phyloP scores from a whole-genome alignment of 1,139 yeast species.

The Debaryomycetaceae sp. region DNA sequence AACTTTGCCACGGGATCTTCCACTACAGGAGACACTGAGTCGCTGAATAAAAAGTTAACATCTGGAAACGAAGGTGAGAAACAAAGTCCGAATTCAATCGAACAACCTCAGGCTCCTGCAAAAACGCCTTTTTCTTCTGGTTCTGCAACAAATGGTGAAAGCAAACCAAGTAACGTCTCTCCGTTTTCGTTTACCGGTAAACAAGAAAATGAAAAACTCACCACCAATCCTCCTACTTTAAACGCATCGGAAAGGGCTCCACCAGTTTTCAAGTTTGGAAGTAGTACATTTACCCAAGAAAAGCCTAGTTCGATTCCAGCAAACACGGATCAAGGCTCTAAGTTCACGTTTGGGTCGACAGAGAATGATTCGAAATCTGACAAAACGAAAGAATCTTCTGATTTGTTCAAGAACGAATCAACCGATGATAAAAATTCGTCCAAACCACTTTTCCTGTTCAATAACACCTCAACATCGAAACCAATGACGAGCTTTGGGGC shows the following conservation, averaged over 20 bases:
- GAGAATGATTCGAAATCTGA: background rate
- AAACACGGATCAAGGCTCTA: conserved; percentile 5
- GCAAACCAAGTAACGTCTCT: background rate
- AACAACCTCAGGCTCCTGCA: conserved; percentile 4
- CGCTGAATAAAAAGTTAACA: conserved; percentile 5
- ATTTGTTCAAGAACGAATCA: background rate
- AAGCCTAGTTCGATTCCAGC: background rate
- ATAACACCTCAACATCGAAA: background rate
- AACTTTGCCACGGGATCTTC: conserved; percentile 8
- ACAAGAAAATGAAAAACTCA: background rate
- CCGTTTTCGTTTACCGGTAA: too few relatives aligned
- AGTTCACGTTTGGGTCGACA: conserved; percentile 15
- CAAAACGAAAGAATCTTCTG: too few relatives aligned
- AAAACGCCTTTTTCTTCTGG: conserved; percentile 29
- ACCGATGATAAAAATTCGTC: background rate
- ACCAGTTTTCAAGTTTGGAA: conserved; percentile 9
- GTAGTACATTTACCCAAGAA: background rate
- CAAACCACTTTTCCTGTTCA: background rate
- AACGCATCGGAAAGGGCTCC: background rate
- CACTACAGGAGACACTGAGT: conserved; percentile 8
- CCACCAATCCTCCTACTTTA: background rate
- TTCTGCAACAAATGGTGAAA: conserved; percentile 7
- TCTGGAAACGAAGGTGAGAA: background rate
- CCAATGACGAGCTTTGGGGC: background rate
- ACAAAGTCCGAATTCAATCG: background rate